Base-by-base conservation (phyloP, 768 basidiomycete species). In the Psilocybe azurescens region DNA sequence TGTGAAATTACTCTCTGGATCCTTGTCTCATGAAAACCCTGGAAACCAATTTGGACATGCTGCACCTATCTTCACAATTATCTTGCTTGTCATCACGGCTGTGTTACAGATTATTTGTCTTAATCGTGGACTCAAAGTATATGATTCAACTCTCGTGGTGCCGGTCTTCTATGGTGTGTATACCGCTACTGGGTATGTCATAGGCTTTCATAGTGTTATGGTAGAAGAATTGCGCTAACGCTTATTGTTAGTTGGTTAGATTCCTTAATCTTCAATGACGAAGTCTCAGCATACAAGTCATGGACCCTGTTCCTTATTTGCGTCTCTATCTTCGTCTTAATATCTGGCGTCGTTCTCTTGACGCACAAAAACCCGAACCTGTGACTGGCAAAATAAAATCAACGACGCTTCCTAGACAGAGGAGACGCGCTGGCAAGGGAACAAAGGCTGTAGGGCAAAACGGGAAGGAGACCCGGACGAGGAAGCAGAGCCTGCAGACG, bases 151-250 rank as follows among this genome's bases (percentile, higher is more conserved):
- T 0, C 75, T 97, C 0, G 94, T 97, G 16, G 95, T 97, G 0
- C 96, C 97, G 0, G 89, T 96, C 13, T 97, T 98, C 73, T 98
- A 97, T 71, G 94, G 94, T 9, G 88, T 95, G 9, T 96, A 95
- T 70, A 95, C 94, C 0, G 91, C 90, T 2, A 83, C 86, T 24
- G 93, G 93, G 86, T 92, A 72, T 49, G 83, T 76, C 20, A 39
- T 52, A 41, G 32, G 11, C 10, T 14, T 5, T 56, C 48, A 50
- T 24, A 20, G n/a, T 24, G 8, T 11, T 39, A 16, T 55, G 16
- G 13, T 5, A 29, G 51, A 20, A 14, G 8, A 36, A 38, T 41
- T 24, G 39, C 20, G 55, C 28, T 58, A 47, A 39, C 54, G 9
- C 56, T 59, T 48, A 68, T 14, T 70, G 56, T 32, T 39, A 83